These are phyloP conservation scores for Pseudogymnoascus sp. DNA, from an alignment of 2,329 filamentous ascomycete species.

Conservation along the genomic window DNA sequence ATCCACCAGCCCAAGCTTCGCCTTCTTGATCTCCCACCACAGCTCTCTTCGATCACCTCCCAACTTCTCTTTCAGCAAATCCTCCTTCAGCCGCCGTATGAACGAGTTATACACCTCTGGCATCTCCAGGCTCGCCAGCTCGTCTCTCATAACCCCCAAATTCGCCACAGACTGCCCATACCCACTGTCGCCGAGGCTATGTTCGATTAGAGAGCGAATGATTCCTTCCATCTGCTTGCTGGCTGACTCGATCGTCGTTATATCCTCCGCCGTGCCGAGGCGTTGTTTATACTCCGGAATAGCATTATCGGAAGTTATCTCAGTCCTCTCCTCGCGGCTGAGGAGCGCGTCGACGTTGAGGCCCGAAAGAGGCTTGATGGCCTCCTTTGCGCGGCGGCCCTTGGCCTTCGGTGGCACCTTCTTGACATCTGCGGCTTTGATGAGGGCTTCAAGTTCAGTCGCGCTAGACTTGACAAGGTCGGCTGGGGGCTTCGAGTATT, in stretches of 20 bases:
- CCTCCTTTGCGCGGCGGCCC: slow-evolving; percentile 58
- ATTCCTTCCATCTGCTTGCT: slow-evolving; percentile 68
- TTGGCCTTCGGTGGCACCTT: slow-evolving; percentile 78
- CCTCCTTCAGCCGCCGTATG: slow-evolving; percentile 61
- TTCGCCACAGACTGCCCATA: slow-evolving; percentile 71
- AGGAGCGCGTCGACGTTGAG: slow-evolving; percentile 80
- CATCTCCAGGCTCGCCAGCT: slow-evolving; percentile 68
- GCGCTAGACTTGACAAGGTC: slow-evolving; percentile 53
- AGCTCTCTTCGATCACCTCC: slow-evolving; percentile 73
- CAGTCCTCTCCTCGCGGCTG: slow-evolving; percentile 44
- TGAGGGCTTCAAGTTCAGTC: slow-evolving; percentile 54
- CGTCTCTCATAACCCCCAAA: slow-evolving; percentile 68
- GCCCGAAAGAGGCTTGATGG: slow-evolving; percentile 77
- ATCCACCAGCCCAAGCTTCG: slow-evolving; percentile 66
- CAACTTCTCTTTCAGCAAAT: slow-evolving; percentile 60
- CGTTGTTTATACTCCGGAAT: slow-evolving; percentile 86
- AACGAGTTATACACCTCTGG: slow-evolving; percentile 71
- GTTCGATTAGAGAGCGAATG: slow-evolving; percentile 58
- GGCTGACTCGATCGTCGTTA: slow-evolving; percentile 57
- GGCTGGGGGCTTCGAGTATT: slow-evolving; percentile 65
- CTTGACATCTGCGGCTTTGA: slow-evolving; percentile 70
- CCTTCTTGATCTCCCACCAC: slow-evolving; percentile 66
- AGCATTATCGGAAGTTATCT: slow-evolving; percentile 62
- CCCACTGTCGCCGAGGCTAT: slow-evolving; percentile 66
- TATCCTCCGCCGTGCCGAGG: slow-evolving; percentile 52